Percentiles rank a stretch among this genome's conserved stretches.
Evolutionary conservation across 1,284 basidiomycete species (phyloP).

Genomic region (Ceratobasidium sp.): DNA sequence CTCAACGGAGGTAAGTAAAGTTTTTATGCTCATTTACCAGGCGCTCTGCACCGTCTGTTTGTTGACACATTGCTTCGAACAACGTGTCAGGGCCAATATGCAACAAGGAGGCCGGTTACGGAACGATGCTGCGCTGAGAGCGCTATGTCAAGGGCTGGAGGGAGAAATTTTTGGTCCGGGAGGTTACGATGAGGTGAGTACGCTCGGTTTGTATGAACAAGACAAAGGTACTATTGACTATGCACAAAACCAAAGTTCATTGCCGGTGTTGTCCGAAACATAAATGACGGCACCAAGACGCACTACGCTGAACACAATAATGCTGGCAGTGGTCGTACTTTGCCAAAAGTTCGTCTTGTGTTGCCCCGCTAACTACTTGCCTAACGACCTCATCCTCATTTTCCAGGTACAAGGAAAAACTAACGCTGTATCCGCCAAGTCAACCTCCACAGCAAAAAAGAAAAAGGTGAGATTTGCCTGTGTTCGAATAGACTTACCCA

Average conservation of each 20-base stretch:
- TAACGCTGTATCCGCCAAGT: too few species aligned
- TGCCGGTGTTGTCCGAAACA: background rate
- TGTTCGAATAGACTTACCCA: too few species aligned
- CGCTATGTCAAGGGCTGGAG: background rate
- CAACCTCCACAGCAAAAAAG: too few species aligned
- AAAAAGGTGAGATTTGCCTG: too few species aligned
- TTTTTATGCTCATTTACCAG: background rate
- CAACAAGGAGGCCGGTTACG: background rate
- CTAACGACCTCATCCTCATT: background rate
- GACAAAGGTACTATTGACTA: background rate
- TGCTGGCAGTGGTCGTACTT: background rate
- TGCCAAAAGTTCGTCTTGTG: background rate
- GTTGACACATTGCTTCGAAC: background rate
- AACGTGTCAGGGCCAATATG: background rate
- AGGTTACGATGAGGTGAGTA: background rate
- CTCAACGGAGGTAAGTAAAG: background rate
- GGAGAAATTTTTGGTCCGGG: background rate
- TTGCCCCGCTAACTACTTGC: background rate
- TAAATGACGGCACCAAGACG: background rate
- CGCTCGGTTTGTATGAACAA: background rate
- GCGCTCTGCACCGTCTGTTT: background rate
- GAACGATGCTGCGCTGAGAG: background rate
- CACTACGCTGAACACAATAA: background rate
- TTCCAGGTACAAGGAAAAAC: background rate
- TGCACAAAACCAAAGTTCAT: background rate